phyloP scores from a whole-genome alignment of 495 filamentous ascomycete species.

The Penicillium goetzii region DNA sequence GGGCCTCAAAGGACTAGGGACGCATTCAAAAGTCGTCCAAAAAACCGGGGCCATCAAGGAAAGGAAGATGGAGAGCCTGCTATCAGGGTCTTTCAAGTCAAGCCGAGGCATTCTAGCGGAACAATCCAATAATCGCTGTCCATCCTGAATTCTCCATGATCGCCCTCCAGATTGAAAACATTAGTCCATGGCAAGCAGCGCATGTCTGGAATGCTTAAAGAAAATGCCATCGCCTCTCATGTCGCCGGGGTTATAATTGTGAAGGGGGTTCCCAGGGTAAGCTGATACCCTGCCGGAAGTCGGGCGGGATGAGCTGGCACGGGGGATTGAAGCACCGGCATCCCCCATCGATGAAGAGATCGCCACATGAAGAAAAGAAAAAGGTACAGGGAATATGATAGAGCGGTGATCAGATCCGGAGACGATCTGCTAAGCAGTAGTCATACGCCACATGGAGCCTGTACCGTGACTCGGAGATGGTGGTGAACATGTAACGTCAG shows the following conservation, averaged over 20 bases:
- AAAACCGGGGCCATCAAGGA: not conserved
- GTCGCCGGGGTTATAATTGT: not conserved
- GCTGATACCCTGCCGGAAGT: constrained; percentile 13
- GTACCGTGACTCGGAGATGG: constrained; percentile 13
- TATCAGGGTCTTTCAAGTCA: not conserved
- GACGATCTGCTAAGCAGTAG: not conserved
- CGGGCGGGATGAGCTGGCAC: constrained; percentile 19
- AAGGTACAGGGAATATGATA: not conserved
- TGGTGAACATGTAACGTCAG: constrained; percentile 22
- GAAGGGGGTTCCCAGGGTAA: constrained; percentile 1
- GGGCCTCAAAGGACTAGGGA: not conserved
- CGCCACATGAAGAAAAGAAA: not conserved
- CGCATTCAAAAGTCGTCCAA: too few species aligned
- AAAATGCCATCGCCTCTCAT: constrained; percentile 1
- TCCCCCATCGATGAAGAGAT: not conserved
- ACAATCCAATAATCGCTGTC: not conserved
- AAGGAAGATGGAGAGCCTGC: not conserved
- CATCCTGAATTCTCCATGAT: not conserved
- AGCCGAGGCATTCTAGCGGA: not conserved
- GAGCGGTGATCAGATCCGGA: not conserved
- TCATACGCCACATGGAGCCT: constrained; percentile 5
- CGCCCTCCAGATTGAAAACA: not conserved
- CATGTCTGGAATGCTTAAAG: constrained; percentile 6
- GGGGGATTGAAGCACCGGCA: constrained; percentile 4
- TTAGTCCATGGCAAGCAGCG: not conserved